Evolutionary conservation across 179 eudicot genomes (phyloP).

Genomic region (Dionaea muscipula): DNA sequence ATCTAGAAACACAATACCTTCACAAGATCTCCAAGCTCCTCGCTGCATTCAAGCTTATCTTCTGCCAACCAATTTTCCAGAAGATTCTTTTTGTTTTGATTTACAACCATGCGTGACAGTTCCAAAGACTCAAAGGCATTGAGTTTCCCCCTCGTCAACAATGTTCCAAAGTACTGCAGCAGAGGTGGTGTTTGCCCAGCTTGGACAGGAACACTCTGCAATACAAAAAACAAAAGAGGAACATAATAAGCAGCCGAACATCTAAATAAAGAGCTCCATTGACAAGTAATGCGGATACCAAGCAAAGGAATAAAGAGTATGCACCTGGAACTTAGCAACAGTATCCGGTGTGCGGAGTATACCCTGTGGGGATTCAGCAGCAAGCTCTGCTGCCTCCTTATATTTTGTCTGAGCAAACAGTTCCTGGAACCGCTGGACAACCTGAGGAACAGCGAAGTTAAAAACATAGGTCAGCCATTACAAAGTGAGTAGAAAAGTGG

Average conservation of each 20-base stretch:
- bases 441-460: too few species aligned
- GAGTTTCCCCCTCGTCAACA: conserved; percentile 75
- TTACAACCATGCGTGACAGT: conserved; percentile 83
- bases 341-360: conserved; percentile 93
- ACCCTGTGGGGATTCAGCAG: conserved; percentile 98
- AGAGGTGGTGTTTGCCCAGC: conserved; percentile 97
- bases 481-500: too few species aligned
- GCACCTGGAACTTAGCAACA: conserved; percentile 90
- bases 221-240: not conserved
- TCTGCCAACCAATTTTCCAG: conserved; percentile 98
- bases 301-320: too few species aligned
- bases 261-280: not conserved
- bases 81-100: conserved; percentile 92
- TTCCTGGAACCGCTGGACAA: conserved; percentile 96
- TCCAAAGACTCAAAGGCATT: conserved; percentile 95
- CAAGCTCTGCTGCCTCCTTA: conserved; percentile 98
- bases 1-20: conserved; percentile 36
- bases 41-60: conserved; percentile 96
- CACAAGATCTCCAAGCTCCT: conserved; percentile 99
- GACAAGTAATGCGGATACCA: not conserved
- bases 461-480: too few species aligned
- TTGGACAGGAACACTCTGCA: conserved; percentile 99
- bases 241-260: not conserved
- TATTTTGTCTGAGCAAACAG: conserved; percentile 93
- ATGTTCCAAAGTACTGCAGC: conserved; percentile 88